Percentiles rank a stretch among this genome's conserved stretches.
Conservation (phyloP, 2,329 filamentous ascomycete genomes). For the Achaetomium macrosporum region DNA sequence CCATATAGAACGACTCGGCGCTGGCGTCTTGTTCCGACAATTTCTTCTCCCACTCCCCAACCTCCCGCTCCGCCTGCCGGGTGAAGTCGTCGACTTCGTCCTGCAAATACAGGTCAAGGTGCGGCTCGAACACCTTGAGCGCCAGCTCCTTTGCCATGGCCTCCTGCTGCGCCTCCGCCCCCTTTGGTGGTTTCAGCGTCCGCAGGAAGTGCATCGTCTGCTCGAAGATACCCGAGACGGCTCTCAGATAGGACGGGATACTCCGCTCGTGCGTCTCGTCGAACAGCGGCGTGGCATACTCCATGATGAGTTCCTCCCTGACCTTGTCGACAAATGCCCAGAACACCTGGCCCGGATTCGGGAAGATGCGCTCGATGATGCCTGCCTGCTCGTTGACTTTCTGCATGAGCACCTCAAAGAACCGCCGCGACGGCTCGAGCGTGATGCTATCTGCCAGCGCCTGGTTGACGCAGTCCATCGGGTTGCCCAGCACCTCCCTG, state of each 20-base stretch:
- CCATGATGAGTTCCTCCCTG: conserved; percentile 75
- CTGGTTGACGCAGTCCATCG: conserved; percentile 75
- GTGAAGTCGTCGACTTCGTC: conserved; percentile 88
- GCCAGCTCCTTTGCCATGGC: conserved; percentile 63
- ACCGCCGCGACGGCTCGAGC: conserved; percentile 71
- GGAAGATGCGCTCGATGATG: conserved; percentile 78
- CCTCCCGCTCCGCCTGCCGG: conserved; percentile 66
- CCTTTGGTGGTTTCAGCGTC: conserved; percentile 61
- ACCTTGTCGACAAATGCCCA: conserved; percentile 76
- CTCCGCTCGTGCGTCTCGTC: conserved; percentile 78
- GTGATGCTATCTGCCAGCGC: conserved; percentile 61
- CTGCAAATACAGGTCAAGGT: conserved; percentile 87
- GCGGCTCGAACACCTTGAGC: conserved; percentile 75
- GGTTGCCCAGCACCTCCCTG: conserved; percentile 62
- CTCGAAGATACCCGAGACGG: conserved; percentile 80
- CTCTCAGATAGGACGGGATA: conserved; percentile 73
- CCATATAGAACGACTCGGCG: conserved; percentile 92
- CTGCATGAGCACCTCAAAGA: conserved; percentile 68
- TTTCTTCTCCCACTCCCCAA: conserved; percentile 84
- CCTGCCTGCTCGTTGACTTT: conserved; percentile 76
- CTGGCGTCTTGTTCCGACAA: conserved; percentile 85
- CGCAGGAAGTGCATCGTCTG: conserved; percentile 75
- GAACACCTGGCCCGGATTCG: conserved; percentile 63
- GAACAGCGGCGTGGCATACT: conserved; percentile 79
- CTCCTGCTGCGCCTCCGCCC: conserved; percentile 46